Evolutionary conservation across 805 yeast species (phyloP).

Genomic region (Saturnispora zaruensis): DNA sequence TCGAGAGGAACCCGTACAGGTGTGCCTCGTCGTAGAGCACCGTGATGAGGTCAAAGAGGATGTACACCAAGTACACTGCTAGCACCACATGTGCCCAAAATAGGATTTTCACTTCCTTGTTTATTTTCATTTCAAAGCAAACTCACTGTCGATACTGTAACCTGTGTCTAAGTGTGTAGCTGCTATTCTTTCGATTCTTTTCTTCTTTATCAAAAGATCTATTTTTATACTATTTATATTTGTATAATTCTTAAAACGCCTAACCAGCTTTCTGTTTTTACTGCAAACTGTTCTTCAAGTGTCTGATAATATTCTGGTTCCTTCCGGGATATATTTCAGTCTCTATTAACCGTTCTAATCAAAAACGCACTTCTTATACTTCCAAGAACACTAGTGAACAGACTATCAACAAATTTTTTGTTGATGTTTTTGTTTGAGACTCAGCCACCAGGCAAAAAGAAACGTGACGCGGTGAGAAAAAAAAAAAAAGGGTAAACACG

Average conservation of each 20-base stretch:
- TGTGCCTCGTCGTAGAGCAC: constrained; percentile 65
- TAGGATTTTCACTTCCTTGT: constrained; percentile 55
- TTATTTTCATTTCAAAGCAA: constrained; percentile 33
- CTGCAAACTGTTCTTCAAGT: too few relatives aligned
- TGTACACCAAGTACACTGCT: constrained; percentile 46
- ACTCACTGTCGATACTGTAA: too few relatives aligned
- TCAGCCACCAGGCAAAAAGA: background rate
- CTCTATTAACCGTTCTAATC: too few relatives aligned
- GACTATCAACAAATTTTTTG: background rate
- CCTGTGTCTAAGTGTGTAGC: background rate
- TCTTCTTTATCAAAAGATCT: too few relatives aligned
- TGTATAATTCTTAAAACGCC: too few relatives aligned
- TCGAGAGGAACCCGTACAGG: constrained; percentile 51
- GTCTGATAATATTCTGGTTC: too few relatives aligned
- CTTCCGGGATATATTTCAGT: too few relatives aligned
- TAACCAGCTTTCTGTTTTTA: too few relatives aligned
- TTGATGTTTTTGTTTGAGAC: background rate
- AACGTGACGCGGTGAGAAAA: background rate
- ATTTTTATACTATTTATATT: too few relatives aligned
- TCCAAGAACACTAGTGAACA: background rate
- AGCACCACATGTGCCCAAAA: constrained; percentile 51
- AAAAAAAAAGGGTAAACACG: background rate
- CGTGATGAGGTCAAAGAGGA: constrained; percentile 63
- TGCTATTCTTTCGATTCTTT: background rate
- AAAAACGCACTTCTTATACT: background rate